Conservation (phyloP, 2,329 filamentous ascomycete genomes). For the Colletotrichum falcatum region DNA sequence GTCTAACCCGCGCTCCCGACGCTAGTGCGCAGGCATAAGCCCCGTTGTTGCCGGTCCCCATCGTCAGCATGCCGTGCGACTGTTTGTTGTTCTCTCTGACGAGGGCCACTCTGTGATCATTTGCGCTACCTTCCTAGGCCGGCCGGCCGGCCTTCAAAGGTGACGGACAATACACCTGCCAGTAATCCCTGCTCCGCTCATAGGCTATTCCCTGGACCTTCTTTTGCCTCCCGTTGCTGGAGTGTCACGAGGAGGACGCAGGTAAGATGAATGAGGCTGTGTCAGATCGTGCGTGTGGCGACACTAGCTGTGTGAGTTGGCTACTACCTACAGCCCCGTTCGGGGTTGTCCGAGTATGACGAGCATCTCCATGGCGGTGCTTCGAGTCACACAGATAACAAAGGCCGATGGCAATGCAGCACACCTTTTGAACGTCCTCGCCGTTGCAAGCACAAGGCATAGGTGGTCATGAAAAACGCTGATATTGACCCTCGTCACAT, state of each 20-base stretch:
- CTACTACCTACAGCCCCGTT: neutral
- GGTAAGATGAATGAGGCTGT: neutral
- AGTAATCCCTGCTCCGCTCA: neutral
- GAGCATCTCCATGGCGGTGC: no score
- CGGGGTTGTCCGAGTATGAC: neutral
- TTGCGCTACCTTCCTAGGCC: neutral
- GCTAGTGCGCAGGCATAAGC: conserved; percentile 37
- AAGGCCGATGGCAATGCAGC: neutral
- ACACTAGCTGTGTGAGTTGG: neutral
- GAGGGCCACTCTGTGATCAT: neutral
- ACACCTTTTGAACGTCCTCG: neutral
- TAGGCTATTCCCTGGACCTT: neutral
- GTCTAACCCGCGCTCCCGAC: conserved; percentile 32
- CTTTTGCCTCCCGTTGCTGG: neutral
- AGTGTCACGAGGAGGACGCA: neutral
- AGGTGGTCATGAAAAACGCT: neutral
- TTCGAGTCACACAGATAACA: neutral
- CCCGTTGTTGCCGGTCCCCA: conserved; percentile 19
- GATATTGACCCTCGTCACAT: neutral
- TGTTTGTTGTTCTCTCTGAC: conserved; percentile 2
- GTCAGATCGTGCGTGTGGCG: neutral
- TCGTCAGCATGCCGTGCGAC: conserved; percentile 25
- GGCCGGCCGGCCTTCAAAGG: neutral
- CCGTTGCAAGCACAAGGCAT: neutral
- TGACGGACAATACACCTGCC: neutral